Percentiles rank a stretch among this genome's conserved stretches.
phyloP scores from a whole-genome alignment of 73 alveolate genomes.

The Tetrahymena malaccensis region DNA sequence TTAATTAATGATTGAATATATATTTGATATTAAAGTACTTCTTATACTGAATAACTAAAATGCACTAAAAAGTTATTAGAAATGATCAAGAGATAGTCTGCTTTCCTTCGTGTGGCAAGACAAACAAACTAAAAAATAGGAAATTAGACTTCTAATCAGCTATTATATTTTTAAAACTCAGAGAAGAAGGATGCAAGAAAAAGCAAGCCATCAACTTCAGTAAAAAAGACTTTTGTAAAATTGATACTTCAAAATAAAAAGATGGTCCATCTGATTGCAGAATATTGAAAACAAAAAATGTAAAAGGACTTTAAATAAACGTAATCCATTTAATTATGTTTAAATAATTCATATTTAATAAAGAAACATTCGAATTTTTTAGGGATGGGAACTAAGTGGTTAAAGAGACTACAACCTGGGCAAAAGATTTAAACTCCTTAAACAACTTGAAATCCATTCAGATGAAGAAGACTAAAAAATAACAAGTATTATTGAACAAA shows the following conservation, averaged over 20 bases:
- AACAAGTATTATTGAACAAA: neutral
- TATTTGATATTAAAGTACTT: neutral
- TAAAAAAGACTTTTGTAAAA: neutral
- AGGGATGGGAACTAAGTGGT: neutral
- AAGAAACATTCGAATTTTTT: neutral
- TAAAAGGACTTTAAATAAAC: neutral
- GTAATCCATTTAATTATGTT: neutral
- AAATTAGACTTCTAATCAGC: neutral
- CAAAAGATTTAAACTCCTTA: neutral
- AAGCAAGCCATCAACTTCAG: neutral
- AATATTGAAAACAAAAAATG: neutral
- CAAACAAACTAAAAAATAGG: neutral
- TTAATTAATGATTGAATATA: neutral
- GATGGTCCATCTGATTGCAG: neutral
- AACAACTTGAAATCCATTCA: neutral
- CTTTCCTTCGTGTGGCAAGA: neutral
- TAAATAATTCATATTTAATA: too few relatives aligned
- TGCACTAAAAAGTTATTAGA: neutral
- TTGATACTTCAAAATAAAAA: neutral
- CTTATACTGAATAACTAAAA: neutral
- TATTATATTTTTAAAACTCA: neutral
- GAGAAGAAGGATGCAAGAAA: neutral
- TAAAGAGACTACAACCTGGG: neutral
- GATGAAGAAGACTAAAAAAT: neutral
- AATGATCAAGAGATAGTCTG: neutral